phyloP scores from a whole-genome alignment of 345 rosid species.

The Boechera stricta region DNA sequence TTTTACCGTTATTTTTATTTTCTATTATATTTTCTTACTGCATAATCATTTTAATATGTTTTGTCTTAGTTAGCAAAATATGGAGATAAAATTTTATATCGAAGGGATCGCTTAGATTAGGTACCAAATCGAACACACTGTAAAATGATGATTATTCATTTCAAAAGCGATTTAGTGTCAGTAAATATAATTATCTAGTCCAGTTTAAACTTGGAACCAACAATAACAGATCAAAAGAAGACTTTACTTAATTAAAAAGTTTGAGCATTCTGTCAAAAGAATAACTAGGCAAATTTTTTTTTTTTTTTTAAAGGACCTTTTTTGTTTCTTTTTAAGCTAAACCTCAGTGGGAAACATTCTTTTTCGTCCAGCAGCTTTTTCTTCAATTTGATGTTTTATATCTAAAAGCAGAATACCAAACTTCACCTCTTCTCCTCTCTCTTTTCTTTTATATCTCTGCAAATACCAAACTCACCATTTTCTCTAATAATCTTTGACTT shows the following conservation, averaged over 20 bases:
- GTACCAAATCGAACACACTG: too few species aligned
- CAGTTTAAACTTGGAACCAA: slow-evolving; percentile 4
- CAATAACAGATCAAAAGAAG: slow-evolving; percentile 34
- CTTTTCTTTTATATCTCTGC: neutral
- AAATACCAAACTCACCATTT: slow-evolving; percentile 8
- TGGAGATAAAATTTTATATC: too few species aligned
- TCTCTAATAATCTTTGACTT: neutral
- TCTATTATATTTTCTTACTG: too few species aligned
- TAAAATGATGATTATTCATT: neutral
- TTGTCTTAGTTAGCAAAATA: too few species aligned
- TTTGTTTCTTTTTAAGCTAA: slow-evolving; percentile 26
- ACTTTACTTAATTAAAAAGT: slow-evolving; percentile 35
- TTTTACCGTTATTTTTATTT: too few species aligned
- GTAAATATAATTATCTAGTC: slow-evolving; percentile 3
- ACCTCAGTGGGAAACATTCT: slow-evolving; percentile 48
- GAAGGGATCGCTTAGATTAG: too few species aligned
- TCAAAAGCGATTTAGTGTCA: neutral
- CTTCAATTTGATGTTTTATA: slow-evolving; percentile 15
- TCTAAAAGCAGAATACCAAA: neutral
- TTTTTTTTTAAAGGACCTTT: slow-evolving; percentile 5
- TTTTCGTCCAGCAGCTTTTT: slow-evolving; percentile 41
- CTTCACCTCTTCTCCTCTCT: neutral
- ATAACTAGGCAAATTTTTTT: neutral
- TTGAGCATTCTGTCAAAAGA: slow-evolving; percentile 38
- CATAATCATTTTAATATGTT: too few species aligned